Conservation (phyloP, 2,329 filamentous ascomycete genomes). For the Fusarium irregulare region DNA sequence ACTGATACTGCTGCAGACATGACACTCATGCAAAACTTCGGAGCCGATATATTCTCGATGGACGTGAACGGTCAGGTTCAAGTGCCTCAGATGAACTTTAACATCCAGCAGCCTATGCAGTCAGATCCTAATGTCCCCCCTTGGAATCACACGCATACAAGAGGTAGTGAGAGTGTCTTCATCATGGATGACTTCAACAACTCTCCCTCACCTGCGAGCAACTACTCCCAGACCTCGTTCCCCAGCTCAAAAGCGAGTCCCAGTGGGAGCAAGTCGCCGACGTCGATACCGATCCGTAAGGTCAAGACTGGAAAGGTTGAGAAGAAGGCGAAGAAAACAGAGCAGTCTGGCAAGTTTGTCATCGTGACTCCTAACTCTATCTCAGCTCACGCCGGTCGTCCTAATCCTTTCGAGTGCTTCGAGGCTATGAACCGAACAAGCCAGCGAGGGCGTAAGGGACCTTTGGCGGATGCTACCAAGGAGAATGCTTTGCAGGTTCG, state of each 20-base stretch:
- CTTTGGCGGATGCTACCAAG: slow-evolving; percentile 65
- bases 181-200: slow-evolving; percentile 56
- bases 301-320: slow-evolving; percentile 58
- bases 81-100: slow-evolving; percentile 48
- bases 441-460: slow-evolving; percentile 67
- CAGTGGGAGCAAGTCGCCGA: slow-evolving; percentile 44
- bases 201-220: slow-evolving; percentile 48
- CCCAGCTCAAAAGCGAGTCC: slow-evolving; percentile 43
- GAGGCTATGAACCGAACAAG: slow-evolving; percentile 62
- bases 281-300: slow-evolving; percentile 55
- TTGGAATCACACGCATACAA: slow-evolving; percentile 56
- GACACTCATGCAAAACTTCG: slow-evolving; percentile 50
- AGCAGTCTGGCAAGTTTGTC: slow-evolving; percentile 61
- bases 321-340: slow-evolving; percentile 56
- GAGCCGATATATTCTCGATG: slow-evolving; percentile 46
- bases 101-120: slow-evolving; percentile 54
- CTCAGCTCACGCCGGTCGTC: slow-evolving; percentile 60
- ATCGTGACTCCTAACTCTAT: slow-evolving; percentile 67
- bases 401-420: slow-evolving; percentile 66
- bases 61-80: slow-evolving; percentile 43
- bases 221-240: slow-evolving; percentile 49
- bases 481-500: slow-evolving; percentile 66
- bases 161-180: slow-evolving; percentile 48
- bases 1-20: slow-evolving; percentile 46
- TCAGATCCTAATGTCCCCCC: slow-evolving; percentile 53